Evolutionary conservation across 805 yeast species (phyloP).

Genomic region (Zygoascus biomembranicola): DNA sequence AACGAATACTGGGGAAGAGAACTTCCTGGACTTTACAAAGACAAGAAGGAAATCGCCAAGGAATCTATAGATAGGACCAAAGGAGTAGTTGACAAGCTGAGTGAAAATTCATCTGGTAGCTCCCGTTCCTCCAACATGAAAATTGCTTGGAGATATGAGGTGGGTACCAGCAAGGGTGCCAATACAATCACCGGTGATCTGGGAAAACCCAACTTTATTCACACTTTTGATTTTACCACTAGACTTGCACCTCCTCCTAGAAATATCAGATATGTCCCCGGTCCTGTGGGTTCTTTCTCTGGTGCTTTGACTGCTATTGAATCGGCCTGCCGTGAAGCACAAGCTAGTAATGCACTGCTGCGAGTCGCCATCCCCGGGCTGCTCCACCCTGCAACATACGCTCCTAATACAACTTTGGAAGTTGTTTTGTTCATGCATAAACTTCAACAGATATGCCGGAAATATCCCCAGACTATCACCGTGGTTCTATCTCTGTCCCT

Average conservation of each 20-base stretch:
- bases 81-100: conserved; percentile 19
- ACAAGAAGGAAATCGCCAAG: conserved; percentile 35
- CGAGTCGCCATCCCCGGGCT: conserved; percentile 70
- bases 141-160: conserved; percentile 92
- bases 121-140: conserved; percentile 38
- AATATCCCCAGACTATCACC: conserved; percentile 38
- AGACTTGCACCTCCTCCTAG: conserved; percentile 51
- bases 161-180: conserved; percentile 16
- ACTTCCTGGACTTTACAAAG: conserved; percentile 70
- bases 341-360: conserved; percentile 36
- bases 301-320: not conserved
- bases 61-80: conserved; percentile 28
- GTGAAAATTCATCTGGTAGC: conserved; percentile 1
- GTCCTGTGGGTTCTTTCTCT: not conserved
- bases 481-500: conserved; percentile 51
- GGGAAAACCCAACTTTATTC: conserved; percentile 45
- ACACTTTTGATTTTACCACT: conserved; percentile 72
- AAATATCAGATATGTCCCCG: conserved; percentile 50
- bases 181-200: not conserved
- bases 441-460: conserved; percentile 45
- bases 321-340: conserved; percentile 12
- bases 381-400: conserved; percentile 67
- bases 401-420: conserved; percentile 26
- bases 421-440: conserved; percentile 55
- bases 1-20: conserved; percentile 54